Evolutionary conservation across 495 filamentous ascomycete species (phyloP), one percentile per base, ranked within the genome.

Genomic region (Daldinia caldariorum): DNA sequence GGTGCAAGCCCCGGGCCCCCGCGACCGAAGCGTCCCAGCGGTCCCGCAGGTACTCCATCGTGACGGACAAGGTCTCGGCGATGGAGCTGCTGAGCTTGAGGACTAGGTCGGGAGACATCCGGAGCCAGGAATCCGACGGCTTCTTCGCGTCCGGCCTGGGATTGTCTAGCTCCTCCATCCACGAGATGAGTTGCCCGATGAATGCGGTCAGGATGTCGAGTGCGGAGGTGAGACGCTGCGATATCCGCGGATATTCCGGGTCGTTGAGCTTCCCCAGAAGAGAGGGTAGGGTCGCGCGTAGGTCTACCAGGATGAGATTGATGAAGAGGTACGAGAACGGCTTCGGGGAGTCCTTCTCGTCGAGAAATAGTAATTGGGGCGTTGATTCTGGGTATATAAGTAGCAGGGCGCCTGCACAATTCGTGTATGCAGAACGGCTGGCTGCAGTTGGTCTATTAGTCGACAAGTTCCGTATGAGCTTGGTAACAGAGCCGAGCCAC

Each of bases 1-100:
- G 80, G 63, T 86, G 83, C 41, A 88, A 73, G 10, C 86, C 86
- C 57, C 83, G 78, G 2, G 83, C 85, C 14, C 86, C 87, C 0
- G 84, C 82, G 14, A 83, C 77, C 9, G 83, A 82, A 1, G 83
- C 84, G 68, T 91, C 89, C 84, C 85, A 90, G 16, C 89, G 78
- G 67, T 91, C 89, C 31, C 88, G 84, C 0, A 91, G 79, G 75
- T 86, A 88, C 73, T 91, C 89, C 70, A 89, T 82, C 0, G 84
- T 81, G 3, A 87, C 77, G 5, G 84, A 85, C 47, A 91, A 78
- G 1, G 86, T 86, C 66, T 89, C 87, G 4, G 80, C 79, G 58
- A 91, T 82, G 63, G 86, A 82, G 39, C 78, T 82, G 29, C 87
- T 85, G 1, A 91, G 79, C 60, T 84, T 85, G 9, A 90, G 79